Conservation (phyloP, 768 basidiomycete species). For the Serendipita sp. region DNA sequence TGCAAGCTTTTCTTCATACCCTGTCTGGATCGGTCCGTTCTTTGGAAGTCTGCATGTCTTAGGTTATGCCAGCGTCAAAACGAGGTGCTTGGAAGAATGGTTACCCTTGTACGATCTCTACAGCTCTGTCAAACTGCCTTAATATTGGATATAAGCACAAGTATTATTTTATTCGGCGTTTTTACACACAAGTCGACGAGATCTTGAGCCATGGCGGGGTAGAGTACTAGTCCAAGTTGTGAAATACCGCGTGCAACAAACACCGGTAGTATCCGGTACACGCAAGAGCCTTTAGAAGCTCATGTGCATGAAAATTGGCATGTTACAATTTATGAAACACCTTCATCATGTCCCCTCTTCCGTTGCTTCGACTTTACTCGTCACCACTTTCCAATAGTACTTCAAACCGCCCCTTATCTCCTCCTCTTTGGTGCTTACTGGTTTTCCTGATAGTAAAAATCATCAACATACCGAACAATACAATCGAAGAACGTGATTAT, state of each 20-base stretch:
- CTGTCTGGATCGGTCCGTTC: constrained; percentile 87
- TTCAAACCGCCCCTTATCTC: constrained; percentile 57
- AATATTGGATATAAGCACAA: not conserved
- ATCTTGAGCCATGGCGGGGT: not conserved
- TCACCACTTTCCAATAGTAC: constrained; percentile 34
- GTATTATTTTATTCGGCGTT: not conserved
- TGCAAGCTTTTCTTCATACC: constrained; percentile 83
- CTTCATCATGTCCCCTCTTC: too few relatives aligned
- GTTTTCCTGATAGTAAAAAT: constrained; percentile 30
- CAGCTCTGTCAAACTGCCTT: constrained; percentile 78
- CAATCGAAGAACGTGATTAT: constrained; percentile 12
- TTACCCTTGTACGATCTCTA: constrained; percentile 71
- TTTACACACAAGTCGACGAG: not conserved
- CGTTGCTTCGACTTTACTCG: too few relatives aligned
- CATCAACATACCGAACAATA: not conserved
- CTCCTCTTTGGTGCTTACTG: constrained; percentile 42
- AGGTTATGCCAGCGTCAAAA: not conserved
- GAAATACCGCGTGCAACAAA: not conserved
- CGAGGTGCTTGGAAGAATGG: not conserved
- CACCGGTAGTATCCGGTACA: not conserved
- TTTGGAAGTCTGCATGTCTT: constrained; percentile 49
- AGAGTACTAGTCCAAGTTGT: not conserved
- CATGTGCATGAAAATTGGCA: too few relatives aligned
- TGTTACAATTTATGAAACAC: too few relatives aligned
- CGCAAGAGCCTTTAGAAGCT: not conserved